phyloP scores from a whole-genome alignment of 2,329 filamentous ascomycete species.

The Colletotrichum lindemuthianum region DNA sequence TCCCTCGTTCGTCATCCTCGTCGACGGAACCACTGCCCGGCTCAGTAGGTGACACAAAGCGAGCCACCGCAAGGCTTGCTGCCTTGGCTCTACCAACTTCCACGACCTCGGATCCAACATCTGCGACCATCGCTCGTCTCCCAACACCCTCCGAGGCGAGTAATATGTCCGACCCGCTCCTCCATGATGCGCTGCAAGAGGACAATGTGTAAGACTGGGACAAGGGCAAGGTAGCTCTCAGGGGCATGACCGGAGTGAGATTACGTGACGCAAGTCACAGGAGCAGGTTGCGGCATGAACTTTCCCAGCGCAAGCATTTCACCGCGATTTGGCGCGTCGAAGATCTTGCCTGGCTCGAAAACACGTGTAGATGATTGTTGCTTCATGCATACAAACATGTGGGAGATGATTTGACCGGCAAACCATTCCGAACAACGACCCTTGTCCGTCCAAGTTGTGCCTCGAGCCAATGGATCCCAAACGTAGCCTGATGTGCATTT shows the following conservation, averaged over 20 bases:
- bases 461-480: conserved; percentile 9
- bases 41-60: conserved; percentile 7
- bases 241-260: too few relatives aligned
- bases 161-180: not conserved
- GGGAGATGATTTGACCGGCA: not conserved
- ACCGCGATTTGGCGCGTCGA: too few relatives aligned
- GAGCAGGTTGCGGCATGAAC: too few relatives aligned
- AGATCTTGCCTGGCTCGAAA: not conserved
- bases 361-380: conserved; percentile 22
- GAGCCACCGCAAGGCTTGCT: not conserved
- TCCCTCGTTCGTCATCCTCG: not conserved
- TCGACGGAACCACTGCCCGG: not conserved
- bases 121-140: too few relatives aligned
- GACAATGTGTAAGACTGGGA: too few relatives aligned
- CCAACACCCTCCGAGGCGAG: not conserved
- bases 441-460: not conserved
- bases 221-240: too few relatives aligned
- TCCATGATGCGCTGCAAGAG: too few relatives aligned
- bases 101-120: not conserved
- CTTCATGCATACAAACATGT: not conserved
- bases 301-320: too few relatives aligned
- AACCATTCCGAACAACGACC: not conserved
- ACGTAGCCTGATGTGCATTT: not conserved
- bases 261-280: too few relatives aligned
- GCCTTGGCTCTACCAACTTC: conserved; percentile 1